These are phyloP conservation scores for Aspergillus sp. DNA, from an alignment of 2,329 filamentous ascomycete genomes.

Conservation along the genomic window DNA sequence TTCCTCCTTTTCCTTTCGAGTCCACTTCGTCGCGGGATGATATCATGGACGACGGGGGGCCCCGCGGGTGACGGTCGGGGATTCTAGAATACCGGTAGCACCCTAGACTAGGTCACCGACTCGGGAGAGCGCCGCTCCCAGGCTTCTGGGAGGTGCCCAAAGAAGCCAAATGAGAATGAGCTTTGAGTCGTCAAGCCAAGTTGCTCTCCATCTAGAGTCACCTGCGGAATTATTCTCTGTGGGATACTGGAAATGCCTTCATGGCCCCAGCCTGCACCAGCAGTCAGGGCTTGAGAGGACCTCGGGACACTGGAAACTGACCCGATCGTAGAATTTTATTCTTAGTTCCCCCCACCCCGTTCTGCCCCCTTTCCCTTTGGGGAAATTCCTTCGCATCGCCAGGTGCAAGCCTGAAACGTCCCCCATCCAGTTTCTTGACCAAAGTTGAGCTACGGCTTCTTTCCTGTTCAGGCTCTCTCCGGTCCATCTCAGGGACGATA, in stretches of 20 bases:
- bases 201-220: background rate
- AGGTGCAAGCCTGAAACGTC: slow-evolving; percentile 1
- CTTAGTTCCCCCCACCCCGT: slow-evolving; percentile 10
- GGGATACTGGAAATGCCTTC: background rate
- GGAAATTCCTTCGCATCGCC: background rate
- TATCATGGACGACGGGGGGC: slow-evolving; percentile 1
- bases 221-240: slow-evolving; percentile 3
- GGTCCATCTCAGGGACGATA: background rate
- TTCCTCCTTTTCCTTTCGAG: background rate
- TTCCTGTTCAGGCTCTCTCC: slow-evolving; percentile 2
- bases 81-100: background rate
- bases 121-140: background rate
- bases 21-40: background rate
- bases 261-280: background rate
- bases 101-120: background rate
- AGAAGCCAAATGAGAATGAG: background rate
- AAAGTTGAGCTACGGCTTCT: background rate
- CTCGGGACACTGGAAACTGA: slow-evolving; percentile 5
- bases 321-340: slow-evolving; percentile 15
- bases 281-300: background rate
- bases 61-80: background rate
- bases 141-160: background rate
- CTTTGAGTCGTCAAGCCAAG: background rate
- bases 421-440: background rate
- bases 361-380: background rate